Evolutionary conservation across 208 protist species (phyloP), one percentile per base, ranked within the genome.

Genomic region (Trypanosoma lewisi): DNA sequence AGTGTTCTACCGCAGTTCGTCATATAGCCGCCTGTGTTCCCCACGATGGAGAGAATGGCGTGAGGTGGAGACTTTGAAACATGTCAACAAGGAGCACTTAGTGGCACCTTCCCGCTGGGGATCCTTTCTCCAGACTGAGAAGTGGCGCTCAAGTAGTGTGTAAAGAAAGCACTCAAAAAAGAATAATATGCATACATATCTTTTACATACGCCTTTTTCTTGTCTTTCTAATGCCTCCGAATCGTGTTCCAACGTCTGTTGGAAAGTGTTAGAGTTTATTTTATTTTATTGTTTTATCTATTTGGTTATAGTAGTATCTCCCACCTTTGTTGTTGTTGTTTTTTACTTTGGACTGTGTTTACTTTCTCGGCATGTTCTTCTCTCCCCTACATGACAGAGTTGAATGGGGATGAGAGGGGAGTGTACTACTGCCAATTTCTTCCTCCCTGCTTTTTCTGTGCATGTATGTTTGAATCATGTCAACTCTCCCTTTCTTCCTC

Each of bases 41-140:
- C 88, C 88, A 59, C 79, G 88, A 14, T 94, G 88, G 85, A 57
- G 88, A 23, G 85, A 94, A 69, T 94, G 88, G 85, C 76, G 88
- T 1, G 88, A 94, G 68, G 23, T 89, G 28, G 77, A 91, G 74
- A 75, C 89, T 39, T 70, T 77, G 57, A 77, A 77, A 27, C 39
- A 68, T 37, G 75, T 86, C 31, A 68, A 90, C 41, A 85, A 60
- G 47, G 72, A 88, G 33, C 87, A 93, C n/a, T 52, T 65, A 33
- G 70, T 89, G 8, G 71, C 63, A 19, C 61, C 72, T 8, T 68
- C 56, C 12, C 72, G 87, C 0, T 93, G 87, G 87, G 87, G 87
- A 14, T 82, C 70, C 1, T 89, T 93, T 45, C 27, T 93, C 33
- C 82, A 73, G 4, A 85, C 81, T 59, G 79, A 88, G 30, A 67